Conservation (phyloP, 768 basidiomycete genomes). For the Rubroboletus pulcherrimus region DNA sequence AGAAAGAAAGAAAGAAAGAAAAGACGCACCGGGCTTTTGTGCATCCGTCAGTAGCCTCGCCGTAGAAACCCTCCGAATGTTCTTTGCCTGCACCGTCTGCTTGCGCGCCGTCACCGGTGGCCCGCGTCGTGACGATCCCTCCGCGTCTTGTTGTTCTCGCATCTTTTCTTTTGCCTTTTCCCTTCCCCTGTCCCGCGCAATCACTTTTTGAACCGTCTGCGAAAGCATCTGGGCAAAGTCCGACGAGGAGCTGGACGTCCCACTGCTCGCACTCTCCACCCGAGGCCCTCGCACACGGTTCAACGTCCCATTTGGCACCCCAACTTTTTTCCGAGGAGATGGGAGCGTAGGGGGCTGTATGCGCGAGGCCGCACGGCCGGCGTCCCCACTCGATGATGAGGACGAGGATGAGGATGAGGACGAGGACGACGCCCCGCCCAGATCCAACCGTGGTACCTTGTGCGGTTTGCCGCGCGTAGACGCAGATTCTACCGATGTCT, state of each 20-base stretch:
- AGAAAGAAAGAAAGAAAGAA: not conserved
- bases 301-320: not conserved
- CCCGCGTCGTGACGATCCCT: not conserved
- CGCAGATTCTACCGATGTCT: not conserved
- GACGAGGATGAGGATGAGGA: not conserved
- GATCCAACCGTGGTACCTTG: conserved; percentile 23
- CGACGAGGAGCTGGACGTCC: conserved; percentile 12
- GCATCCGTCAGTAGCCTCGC: conserved; percentile 12
- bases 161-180: not conserved
- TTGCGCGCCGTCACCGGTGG: conserved; percentile 14
- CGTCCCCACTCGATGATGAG: not conserved
- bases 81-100: conserved; percentile 1
- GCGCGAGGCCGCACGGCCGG: not conserved
- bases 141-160: not conserved
- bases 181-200: conserved; percentile 5
- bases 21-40: conserved; percentile 21
- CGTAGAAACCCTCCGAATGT: conserved; percentile 10
- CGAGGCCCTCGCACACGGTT: not conserved
- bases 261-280: not conserved
- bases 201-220: conserved; percentile 10
- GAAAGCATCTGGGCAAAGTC: conserved; percentile 17
- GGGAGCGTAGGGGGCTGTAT: conserved; percentile 5
- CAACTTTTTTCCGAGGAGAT: not conserved
- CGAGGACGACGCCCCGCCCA: not conserved
- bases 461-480: conserved; percentile 2